These are phyloP conservation scores for Sinapis alba DNA, from an alignment of 441 rosid genomes.

Conservation along the genomic window DNA sequence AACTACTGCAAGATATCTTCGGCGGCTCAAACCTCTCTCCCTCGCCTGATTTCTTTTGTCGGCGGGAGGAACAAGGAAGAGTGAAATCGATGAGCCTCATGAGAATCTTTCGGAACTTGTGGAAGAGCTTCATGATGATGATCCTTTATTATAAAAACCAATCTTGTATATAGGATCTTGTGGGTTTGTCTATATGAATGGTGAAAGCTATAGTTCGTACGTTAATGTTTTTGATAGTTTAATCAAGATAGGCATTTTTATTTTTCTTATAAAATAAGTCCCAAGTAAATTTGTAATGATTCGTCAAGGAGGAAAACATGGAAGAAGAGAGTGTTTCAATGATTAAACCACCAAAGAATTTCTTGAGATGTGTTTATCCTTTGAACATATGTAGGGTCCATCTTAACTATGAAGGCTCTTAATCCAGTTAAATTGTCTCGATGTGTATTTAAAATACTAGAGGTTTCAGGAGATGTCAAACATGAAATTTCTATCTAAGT, in stretches of 20 bases:
- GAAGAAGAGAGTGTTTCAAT: conserved; percentile 36
- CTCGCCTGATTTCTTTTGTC: conserved; percentile 26
- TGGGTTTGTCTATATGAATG: conserved; percentile 29
- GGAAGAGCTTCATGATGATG: conserved; percentile 65
- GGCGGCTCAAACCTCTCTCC: conserved; percentile 78
- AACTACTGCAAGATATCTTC: conserved; percentile 85
- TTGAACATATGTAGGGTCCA: conserved; percentile 33
- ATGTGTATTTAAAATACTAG: background rate
- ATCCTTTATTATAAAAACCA: background rate
- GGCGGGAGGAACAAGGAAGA: conserved; percentile 43
- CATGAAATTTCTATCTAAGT: no score
- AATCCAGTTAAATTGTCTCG: background rate
- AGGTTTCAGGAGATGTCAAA: background rate
- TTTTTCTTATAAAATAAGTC: background rate
- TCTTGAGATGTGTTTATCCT: conserved; percentile 37
- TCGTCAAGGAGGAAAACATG: conserved; percentile 35
- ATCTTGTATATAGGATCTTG: conserved; percentile 29
- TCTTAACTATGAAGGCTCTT: conserved; percentile 9
- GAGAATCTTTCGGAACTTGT: conserved; percentile 66
- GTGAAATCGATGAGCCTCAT: conserved; percentile 61
- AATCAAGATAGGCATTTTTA: background rate
- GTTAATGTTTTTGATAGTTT: conserved; percentile 6
- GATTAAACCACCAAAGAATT: conserved; percentile 30
- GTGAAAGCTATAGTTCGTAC: background rate
- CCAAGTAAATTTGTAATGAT: conserved; percentile 37